Percentiles rank a stretch among this genome's conserved stretches.
Conservation (phyloP, 108 stramenopile species). For the Skeletonema marinoi region DNA sequence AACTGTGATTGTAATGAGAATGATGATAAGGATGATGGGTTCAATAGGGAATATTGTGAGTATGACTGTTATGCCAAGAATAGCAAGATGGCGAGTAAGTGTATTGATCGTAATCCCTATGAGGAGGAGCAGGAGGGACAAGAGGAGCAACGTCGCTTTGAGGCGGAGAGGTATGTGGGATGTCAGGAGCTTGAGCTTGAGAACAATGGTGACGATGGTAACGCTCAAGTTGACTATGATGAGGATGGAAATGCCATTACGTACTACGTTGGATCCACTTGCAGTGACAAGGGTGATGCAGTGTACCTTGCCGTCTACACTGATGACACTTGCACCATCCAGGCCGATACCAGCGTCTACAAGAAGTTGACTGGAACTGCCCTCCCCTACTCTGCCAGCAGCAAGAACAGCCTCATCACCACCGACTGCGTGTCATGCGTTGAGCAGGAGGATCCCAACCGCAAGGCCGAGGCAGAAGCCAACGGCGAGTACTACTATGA, state of each 20-base stretch:
- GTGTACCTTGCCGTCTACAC: conserved; percentile 64
- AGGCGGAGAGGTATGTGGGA: conserved; percentile 30
- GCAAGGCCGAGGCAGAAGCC: conserved; percentile 10
- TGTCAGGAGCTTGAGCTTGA: conserved; percentile 33
- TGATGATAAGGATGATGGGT: conserved; percentile 31
- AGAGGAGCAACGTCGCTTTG: conserved; percentile 19
- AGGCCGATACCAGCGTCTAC: conserved; percentile 56
- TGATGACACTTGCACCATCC: conserved; percentile 64
- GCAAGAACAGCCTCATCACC: conserved; percentile 19
- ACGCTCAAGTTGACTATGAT: conserved; percentile 7
- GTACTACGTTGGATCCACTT: conserved; percentile 70
- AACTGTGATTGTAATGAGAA: conserved; percentile 33
- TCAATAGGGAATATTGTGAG: conserved; percentile 36
- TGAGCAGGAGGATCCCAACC: conserved; percentile 26
- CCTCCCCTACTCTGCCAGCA: conserved; percentile 21
- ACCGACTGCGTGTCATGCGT: conserved; percentile 37
- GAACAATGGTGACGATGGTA: conserved; percentile 13
- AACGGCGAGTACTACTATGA: conserved; percentile 18
- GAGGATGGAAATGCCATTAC: conserved; percentile 17
- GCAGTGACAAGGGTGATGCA: conserved; percentile 58
- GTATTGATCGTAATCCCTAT: conserved; percentile 35
- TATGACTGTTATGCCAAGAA: conserved; percentile 21
- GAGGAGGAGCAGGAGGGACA: conserved; percentile 27
- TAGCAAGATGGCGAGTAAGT: conserved; percentile 6
- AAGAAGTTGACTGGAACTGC: conserved; percentile 23